Conservation (phyloP, 106 monocot species). For the Allium fistulosum region DNA sequence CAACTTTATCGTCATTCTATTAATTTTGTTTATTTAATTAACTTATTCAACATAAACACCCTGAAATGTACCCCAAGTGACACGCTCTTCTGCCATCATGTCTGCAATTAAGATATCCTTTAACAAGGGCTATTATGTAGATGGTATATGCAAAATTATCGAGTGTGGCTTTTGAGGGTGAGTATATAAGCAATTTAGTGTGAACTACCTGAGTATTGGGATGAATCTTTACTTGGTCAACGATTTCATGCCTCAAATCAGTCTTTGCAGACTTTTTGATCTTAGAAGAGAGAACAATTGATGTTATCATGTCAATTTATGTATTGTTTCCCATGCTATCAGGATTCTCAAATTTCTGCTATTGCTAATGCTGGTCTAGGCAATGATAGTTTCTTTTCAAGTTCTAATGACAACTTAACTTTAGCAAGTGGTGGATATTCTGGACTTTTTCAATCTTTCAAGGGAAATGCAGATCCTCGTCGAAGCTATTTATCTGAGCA, state of each 20-base stretch:
- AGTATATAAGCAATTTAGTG: no score
- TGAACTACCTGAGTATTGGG: no score
- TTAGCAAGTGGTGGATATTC: constrained; percentile 67
- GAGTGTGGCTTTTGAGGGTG: no score
- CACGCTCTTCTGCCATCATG: no score
- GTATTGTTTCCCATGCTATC: constrained; percentile 4
- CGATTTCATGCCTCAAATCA: not conserved
- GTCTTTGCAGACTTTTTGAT: not conserved
- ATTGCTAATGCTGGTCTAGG: constrained; percentile 66
- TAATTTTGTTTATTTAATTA: no score
- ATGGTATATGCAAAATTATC: no score
- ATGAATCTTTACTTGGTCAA: not conserved
- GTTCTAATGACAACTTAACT: constrained; percentile 51
- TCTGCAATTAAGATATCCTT: no score
- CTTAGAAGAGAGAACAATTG: not conserved
- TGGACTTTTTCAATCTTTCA: constrained; percentile 54
- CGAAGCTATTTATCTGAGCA: constrained; percentile 37
- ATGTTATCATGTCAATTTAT: not conserved
- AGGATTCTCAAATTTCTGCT: constrained; percentile 94
- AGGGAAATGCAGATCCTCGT: constrained; percentile 34
- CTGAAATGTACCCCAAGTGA: no score
- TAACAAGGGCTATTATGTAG: no score
- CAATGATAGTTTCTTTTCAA: constrained; percentile 54
- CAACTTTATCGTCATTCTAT: no score
- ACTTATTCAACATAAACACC: no score